These are phyloP conservation scores for Cyclocybe cylindracea DNA, from an alignment of 768 basidiomycete species.

Conservation along the genomic window DNA sequence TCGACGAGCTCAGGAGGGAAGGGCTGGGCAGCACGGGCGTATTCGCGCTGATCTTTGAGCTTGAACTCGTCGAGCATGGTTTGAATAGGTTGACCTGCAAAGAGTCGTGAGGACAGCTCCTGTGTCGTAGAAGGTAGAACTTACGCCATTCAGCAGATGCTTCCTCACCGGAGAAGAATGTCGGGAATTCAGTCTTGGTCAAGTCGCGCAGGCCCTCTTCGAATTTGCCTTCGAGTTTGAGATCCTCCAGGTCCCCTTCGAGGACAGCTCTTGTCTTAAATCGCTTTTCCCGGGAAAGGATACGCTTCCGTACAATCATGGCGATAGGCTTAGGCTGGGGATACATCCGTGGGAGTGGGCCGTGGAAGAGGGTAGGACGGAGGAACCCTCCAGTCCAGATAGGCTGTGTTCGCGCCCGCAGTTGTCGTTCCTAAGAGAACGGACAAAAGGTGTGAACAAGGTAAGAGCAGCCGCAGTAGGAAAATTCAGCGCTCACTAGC, in stretches of 20 bases:
- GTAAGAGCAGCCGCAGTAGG: neutral
- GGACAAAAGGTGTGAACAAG: neutral
- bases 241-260: conserved; percentile 26
- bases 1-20: conserved; percentile 51
- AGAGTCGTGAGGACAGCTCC: neutral
- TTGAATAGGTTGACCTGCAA: conserved; percentile 38
- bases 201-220: conserved; percentile 28
- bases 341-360: conserved; percentile 75
- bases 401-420: conserved; percentile 55
- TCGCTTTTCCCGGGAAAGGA: conserved; percentile 40
- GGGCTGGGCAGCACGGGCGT: conserved; percentile 39
- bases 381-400: conserved; percentile 73
- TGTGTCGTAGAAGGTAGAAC: conserved; percentile 18
- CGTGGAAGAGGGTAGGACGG: conserved; percentile 63
- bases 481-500: conserved; percentile 40
- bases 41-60: conserved; percentile 38
- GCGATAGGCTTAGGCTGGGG: conserved; percentile 77
- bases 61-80: conserved; percentile 30
- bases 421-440: conserved; percentile 53
- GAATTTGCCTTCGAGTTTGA: conserved; percentile 36
- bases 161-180: conserved; percentile 20
- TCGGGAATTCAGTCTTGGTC: neutral
- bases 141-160: conserved; percentile 39
- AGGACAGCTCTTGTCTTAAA: conserved; percentile 33
- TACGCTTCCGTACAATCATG: conserved; percentile 62